phyloP scores from a whole-genome alignment of 352 stramenopile species.

The Phytophthora gonapodyides region DNA sequence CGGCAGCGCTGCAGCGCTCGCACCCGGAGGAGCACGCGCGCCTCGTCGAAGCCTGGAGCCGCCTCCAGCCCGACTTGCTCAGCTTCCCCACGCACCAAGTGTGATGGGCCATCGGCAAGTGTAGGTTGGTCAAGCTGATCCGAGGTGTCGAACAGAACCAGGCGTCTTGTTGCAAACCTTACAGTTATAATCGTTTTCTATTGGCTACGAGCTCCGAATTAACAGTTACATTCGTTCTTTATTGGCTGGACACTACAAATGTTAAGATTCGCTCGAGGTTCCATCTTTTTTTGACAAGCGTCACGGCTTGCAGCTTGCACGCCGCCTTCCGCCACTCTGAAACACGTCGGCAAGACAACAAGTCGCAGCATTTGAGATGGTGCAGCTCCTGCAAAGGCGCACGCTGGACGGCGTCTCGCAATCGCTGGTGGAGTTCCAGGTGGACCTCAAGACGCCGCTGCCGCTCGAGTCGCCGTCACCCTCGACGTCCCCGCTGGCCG shows the following conservation, averaged over 20 bases:
- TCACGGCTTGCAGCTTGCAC: neutral
- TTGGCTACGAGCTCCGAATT: constrained; percentile 5
- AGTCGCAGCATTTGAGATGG: constrained; percentile 18
- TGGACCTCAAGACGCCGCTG: constrained; percentile 21
- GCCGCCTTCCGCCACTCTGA: constrained; percentile 19
- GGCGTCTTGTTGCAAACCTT: neutral
- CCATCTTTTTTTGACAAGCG: no score
- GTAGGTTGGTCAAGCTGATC: constrained; percentile 1
- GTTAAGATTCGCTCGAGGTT: constrained; percentile 5
- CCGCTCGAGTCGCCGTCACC: constrained; percentile 11
- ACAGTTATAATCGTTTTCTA: constrained; percentile 17
- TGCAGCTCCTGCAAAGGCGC: constrained; percentile 25
- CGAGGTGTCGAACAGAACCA: constrained; percentile 18
- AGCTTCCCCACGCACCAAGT: constrained; percentile 42
- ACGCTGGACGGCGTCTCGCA: constrained; percentile 13
- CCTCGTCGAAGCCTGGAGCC: constrained; percentile 72
- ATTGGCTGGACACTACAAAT: constrained; percentile 10
- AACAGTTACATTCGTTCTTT: constrained; percentile 15
- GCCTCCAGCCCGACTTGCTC: constrained; percentile 76
- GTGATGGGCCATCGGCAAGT: constrained; percentile 10
- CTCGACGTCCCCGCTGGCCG: constrained; percentile 36
- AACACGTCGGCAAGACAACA: constrained; percentile 15
- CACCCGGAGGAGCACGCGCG: constrained; percentile 74
- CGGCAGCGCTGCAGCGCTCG: constrained; percentile 64
- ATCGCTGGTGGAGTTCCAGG: constrained; percentile 28